Evolutionary conservation across 179 eudicot species (phyloP).

Genomic region (Silene coronaria): DNA sequence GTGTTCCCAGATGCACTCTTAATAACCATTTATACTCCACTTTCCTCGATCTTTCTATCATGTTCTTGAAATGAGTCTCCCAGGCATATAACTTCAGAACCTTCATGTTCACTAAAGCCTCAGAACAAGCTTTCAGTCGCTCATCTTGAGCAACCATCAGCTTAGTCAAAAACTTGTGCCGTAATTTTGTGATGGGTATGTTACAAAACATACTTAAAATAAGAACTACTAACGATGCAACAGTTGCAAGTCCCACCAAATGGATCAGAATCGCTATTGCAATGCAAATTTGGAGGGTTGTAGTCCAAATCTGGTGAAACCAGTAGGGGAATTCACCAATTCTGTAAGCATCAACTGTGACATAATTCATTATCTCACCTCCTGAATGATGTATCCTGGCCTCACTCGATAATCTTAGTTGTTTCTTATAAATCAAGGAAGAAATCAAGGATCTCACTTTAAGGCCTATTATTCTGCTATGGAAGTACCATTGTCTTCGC

Average conservation of each 20-base stretch:
- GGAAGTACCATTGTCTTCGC: conserved; percentile 36
- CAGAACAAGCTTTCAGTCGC: conserved; percentile 49
- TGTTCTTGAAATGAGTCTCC: conserved; percentile 59
- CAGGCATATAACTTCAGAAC: conserved; percentile 66
- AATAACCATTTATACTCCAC: conserved; percentile 48
- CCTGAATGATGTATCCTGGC: conserved; percentile 26
- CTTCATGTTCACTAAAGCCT: conserved; percentile 70
- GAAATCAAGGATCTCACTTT: conserved; percentile 30
- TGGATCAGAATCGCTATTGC: conserved; percentile 27
- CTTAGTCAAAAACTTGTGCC: conserved; percentile 49
- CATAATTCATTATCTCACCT: conserved; percentile 35
- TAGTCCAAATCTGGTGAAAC: conserved; percentile 31
- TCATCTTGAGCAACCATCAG: conserved; percentile 70
- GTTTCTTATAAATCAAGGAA: conserved; percentile 30
- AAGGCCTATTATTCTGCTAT: conserved; percentile 30
- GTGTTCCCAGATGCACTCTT: conserved; percentile 48
- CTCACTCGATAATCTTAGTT: conserved; percentile 26
- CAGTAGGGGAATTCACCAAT: conserved; percentile 30
- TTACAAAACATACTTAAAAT: conserved; percentile 28
- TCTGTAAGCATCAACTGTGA: conserved; percentile 36
- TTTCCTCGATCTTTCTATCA: conserved; percentile 37
- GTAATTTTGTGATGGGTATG: conserved; percentile 47
- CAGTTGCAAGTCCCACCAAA: conserved; percentile 27
- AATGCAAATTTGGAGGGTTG: conserved; percentile 31
- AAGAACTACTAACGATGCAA: conserved; percentile 27